A percentile compares a stretch with the other conserved stretches of the same genome.
Conservation (phyloP, 2,329 filamentous ascomycete genomes). For the Pseudodiploospora longispora region DNA sequence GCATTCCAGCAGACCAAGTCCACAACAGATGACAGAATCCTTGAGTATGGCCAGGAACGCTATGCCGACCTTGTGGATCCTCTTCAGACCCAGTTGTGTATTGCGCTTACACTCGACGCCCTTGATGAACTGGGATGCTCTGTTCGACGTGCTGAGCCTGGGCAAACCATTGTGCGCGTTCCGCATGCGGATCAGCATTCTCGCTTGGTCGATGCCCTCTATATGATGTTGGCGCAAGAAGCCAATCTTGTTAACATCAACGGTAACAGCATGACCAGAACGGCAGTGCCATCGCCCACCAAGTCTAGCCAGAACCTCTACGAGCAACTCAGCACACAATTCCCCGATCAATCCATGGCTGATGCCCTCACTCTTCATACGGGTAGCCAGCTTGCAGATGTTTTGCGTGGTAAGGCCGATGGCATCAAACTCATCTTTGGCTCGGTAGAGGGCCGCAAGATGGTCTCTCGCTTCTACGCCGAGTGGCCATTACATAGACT, state of each 20-base stretch:
- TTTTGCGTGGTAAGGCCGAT: slow-evolving; percentile 25
- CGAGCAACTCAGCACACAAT: slow-evolving; percentile 1
- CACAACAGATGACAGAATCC: neutral
- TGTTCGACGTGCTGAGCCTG: neutral
- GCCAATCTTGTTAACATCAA: slow-evolving; percentile 5
- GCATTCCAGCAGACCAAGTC: slow-evolving; percentile 1
- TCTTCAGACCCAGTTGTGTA: neutral
- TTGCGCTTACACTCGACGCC: neutral
- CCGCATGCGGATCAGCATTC: neutral
- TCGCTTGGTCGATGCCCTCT: neutral
- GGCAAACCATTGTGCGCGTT: neutral
- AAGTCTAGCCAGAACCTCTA: slow-evolving; percentile 1
- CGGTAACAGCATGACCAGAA: slow-evolving; percentile 4
- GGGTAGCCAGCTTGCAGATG: slow-evolving; percentile 19
- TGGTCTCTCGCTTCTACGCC: slow-evolving; percentile 27
- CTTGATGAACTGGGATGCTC: neutral
- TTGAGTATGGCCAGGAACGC: neutral
- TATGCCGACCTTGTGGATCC: neutral
- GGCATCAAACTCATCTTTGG: slow-evolving; percentile 32
- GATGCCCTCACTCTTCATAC: slow-evolving; percentile 16
- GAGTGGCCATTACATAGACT: slow-evolving; percentile 27
- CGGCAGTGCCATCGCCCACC: slow-evolving; percentile 2
- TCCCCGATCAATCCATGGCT: slow-evolving; percentile 2
- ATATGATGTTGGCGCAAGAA: slow-evolving; percentile 6
- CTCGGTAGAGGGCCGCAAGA: slow-evolving; percentile 22